Percentiles rank a stretch among this genome's conserved stretches.
Evolutionary conservation across 2,329 filamentous ascomycete genomes (phyloP).

Genomic region (Alternaria brassicicola): DNA sequence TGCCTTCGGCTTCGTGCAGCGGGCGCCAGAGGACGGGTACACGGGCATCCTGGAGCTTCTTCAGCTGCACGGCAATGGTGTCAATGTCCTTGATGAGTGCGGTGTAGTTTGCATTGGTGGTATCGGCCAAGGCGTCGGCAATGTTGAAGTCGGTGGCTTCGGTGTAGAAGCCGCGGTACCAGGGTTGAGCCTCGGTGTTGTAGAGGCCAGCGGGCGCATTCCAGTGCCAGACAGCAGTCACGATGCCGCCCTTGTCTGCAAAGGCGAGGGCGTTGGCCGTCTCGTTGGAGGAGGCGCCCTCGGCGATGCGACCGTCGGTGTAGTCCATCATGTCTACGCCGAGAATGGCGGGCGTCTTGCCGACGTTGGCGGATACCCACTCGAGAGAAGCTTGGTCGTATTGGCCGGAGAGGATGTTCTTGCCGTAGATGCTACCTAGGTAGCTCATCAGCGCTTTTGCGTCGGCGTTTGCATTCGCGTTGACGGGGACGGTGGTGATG

Average conservation of each 20-base stretch:
- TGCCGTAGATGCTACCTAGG: constrained; percentile 55
- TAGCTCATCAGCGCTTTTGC: constrained; percentile 52
- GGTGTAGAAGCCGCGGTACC: constrained; percentile 60
- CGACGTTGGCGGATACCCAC: constrained; percentile 54
- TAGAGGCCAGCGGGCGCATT: constrained; percentile 56
- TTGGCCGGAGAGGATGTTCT: constrained; percentile 57
- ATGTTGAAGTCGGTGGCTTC: constrained; percentile 58
- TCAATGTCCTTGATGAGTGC: constrained; percentile 57
- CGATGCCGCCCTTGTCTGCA: constrained; percentile 53
- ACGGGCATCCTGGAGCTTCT: constrained; percentile 52
- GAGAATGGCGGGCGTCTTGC: constrained; percentile 57
- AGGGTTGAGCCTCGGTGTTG: constrained; percentile 54
- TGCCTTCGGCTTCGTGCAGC: constrained; percentile 59
- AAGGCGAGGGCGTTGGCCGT: constrained; percentile 57
- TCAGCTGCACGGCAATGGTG: constrained; percentile 56
- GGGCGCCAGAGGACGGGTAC: constrained; percentile 57
- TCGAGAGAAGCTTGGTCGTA: constrained; percentile 54
- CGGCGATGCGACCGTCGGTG: constrained; percentile 54
- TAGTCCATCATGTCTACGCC: constrained; percentile 59
- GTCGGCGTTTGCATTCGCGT: constrained; percentile 46
- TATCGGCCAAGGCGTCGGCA: constrained; percentile 50
- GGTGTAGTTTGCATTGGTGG: constrained; percentile 56
- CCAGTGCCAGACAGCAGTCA: constrained; percentile 59
- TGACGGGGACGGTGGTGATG: constrained; percentile 49
- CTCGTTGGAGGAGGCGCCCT: constrained; percentile 50